A percentile compares a stretch with the other conserved stretches of the same genome.
Evolutionary conservation across 306 rosid species (phyloP).

Genomic region (Trichosanthes truncata): DNA sequence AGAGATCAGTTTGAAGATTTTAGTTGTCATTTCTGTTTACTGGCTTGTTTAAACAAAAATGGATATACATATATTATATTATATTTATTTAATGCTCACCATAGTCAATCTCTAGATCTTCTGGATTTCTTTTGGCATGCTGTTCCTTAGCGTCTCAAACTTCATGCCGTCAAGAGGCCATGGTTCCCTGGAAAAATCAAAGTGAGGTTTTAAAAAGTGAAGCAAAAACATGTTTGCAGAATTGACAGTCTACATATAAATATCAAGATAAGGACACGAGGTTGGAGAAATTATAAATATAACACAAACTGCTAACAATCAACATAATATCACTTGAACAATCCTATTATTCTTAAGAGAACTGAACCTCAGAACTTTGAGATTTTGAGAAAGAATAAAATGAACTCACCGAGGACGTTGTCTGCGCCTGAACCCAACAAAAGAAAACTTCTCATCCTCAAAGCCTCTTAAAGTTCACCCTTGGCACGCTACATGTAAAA

Average conservation of each 20-base stretch:
- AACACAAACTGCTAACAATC: not conserved
- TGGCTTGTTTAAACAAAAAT: constrained; percentile 6
- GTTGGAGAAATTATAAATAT: not conserved
- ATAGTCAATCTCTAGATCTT: constrained; percentile 70
- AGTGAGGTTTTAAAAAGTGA: not conserved
- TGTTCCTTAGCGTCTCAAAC: constrained; percentile 73
- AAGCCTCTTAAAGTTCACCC: constrained; percentile 79
- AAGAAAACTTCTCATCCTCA: constrained; percentile 92
- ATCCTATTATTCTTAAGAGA: not conserved
- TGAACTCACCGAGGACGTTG: constrained; percentile 64
- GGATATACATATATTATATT: not conserved
- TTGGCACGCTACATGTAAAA: constrained; percentile 52
- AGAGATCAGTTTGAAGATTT: not conserved
- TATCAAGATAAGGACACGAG: not conserved
- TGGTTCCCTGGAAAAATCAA: constrained; percentile 38
- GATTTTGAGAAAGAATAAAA: constrained; percentile 1
- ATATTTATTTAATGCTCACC: constrained; percentile 30
- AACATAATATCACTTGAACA: not conserved
- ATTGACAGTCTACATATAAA: not conserved
- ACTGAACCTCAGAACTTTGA: not conserved
- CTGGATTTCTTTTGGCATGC: constrained; percentile 57
- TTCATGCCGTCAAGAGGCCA: constrained; percentile 85
- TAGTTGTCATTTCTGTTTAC: not conserved
- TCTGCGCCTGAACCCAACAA: constrained; percentile 71
- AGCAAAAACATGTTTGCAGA: not conserved